Percentiles rank a stretch among this genome's conserved stretches.
Conservation (phyloP, 1,284 basidiomycete species). For the Cryptococcus jaspeensis region DNA sequence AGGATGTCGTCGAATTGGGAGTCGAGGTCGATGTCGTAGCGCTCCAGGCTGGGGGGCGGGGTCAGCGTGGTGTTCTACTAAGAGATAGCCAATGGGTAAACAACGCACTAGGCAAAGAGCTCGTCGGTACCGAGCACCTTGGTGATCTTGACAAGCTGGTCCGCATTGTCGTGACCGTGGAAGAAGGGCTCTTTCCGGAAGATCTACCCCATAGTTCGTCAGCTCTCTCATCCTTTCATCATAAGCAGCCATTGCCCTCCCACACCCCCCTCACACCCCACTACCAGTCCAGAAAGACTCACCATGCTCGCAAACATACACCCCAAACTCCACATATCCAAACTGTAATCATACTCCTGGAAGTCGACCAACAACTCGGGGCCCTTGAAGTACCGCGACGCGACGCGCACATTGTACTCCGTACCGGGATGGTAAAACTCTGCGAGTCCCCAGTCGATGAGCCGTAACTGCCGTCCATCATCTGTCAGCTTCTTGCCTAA, state of each 20-base stretch:
- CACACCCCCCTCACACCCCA: not conserved
- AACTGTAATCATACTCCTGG: conserved; percentile 94
- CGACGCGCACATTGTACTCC: conserved; percentile 97
- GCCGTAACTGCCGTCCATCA: conserved; percentile 63
- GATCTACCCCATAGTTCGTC: conserved; percentile 61
- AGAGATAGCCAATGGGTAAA: not conserved
- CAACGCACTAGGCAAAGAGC: conserved; percentile 63
- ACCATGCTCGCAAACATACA: conserved; percentile 99
- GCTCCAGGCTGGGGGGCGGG: conserved; percentile 61
- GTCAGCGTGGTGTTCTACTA: not conserved
- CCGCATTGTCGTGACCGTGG: conserved; percentile 98
- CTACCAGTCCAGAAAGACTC: conserved; percentile 25
- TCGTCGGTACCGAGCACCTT: conserved; percentile 98
- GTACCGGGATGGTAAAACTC: conserved; percentile 99
- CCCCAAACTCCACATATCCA: conserved; percentile 98
- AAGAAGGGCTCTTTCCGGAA: conserved; percentile 99
- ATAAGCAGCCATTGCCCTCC: not conserved
- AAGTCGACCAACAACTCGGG: conserved; percentile 97
- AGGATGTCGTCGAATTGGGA: conserved; percentile 86
- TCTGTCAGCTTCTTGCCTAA: not conserved
- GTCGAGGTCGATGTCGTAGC: conserved; percentile 91
- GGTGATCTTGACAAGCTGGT: conserved; percentile 96
- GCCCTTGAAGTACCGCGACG: conserved; percentile 96
- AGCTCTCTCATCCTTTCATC: not conserved
- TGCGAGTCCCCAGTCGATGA: conserved; percentile 98